phyloP scores from a whole-genome alignment of 805 yeast genomes.

The Yamadazyma phyllophila region DNA sequence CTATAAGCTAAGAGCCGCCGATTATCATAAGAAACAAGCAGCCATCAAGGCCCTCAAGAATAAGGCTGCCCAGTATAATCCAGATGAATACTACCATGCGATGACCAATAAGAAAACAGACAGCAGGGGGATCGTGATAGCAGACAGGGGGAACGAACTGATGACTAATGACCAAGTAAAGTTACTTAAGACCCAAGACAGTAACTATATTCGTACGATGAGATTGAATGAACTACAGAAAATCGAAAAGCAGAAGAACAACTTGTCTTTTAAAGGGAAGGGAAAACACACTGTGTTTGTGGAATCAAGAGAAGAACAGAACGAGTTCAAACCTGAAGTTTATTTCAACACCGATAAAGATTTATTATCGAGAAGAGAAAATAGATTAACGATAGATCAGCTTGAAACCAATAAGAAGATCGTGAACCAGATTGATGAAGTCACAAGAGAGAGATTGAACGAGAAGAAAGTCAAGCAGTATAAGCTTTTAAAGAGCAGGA shows the following conservation, averaged over 20 bases:
- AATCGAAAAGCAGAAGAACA: conserved; percentile 54
- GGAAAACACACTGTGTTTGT: conserved; percentile 89
- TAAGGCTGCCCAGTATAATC: conserved; percentile 75
- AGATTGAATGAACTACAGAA: conserved; percentile 66
- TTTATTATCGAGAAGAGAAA: conserved; percentile 62
- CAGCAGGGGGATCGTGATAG: conserved; percentile 60
- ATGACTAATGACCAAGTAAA: conserved; percentile 74
- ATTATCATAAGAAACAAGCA: conserved; percentile 57
- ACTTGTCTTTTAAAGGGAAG: conserved; percentile 48
- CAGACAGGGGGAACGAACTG: conserved; percentile 62
- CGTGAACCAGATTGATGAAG: conserved; percentile 23
- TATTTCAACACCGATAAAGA: conserved; percentile 70
- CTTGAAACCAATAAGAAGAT: conserved; percentile 41
- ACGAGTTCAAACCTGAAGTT: conserved; percentile 58
- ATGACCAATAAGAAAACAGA: conserved; percentile 77
- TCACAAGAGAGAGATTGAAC: conserved; percentile 35
- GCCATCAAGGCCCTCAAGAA: conserved; percentile 67
- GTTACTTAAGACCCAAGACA: conserved; percentile 86
- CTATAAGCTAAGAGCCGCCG: conserved; percentile 50
- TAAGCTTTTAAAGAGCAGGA: conserved; percentile 57
- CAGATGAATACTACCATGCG: conserved; percentile 95
- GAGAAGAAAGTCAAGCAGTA: conserved; percentile 60
- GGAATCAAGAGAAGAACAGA: conserved; percentile 55
- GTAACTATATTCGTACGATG: conserved; percentile 77
- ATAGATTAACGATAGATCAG: conserved; percentile 65